Conservation (phyloP, 202 grass and related monocot species). For the Carex arenaria region DNA sequence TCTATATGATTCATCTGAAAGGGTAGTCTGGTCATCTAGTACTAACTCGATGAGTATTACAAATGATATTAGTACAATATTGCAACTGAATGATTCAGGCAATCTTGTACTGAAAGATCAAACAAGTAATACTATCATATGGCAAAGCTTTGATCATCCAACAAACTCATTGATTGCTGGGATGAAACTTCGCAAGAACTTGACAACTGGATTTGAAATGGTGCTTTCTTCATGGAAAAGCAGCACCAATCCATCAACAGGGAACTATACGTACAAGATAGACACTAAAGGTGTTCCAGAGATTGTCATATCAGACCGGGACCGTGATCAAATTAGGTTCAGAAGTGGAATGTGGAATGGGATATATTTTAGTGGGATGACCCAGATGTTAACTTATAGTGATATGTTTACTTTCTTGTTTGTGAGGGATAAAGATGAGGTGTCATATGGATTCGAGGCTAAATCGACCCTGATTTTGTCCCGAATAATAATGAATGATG, state of each 20-base stretch:
- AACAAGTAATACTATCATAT: neutral
- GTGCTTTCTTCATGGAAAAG: conserved; percentile 54
- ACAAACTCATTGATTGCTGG: conserved; percentile 56
- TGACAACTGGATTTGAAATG: conserved; percentile 26
- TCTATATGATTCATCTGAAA: conserved; percentile 2
- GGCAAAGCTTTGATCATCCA: conserved; percentile 92
- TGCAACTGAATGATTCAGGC: conserved; percentile 15
- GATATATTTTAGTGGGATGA: neutral
- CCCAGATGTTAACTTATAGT: neutral
- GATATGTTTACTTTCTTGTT: neutral
- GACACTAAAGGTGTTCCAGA: conserved; percentile 12
- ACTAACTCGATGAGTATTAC: neutral
- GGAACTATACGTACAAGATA: conserved; percentile 25
- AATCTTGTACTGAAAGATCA: conserved; percentile 25
- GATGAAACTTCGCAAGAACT: conserved; percentile 66
- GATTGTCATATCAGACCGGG: neutral
- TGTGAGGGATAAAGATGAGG: neutral
- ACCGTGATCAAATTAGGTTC: neutral
- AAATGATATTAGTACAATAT: neutral
- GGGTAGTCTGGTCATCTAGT: neutral
- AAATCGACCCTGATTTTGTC: neutral
- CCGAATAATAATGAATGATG: neutral
- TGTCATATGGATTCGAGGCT: neutral
- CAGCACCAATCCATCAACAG: conserved; percentile 38
- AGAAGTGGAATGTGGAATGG: conserved; percentile 21